Conservation (phyloP, 1,284 basidiomycete species). For the Tilletia setariae region DNA sequence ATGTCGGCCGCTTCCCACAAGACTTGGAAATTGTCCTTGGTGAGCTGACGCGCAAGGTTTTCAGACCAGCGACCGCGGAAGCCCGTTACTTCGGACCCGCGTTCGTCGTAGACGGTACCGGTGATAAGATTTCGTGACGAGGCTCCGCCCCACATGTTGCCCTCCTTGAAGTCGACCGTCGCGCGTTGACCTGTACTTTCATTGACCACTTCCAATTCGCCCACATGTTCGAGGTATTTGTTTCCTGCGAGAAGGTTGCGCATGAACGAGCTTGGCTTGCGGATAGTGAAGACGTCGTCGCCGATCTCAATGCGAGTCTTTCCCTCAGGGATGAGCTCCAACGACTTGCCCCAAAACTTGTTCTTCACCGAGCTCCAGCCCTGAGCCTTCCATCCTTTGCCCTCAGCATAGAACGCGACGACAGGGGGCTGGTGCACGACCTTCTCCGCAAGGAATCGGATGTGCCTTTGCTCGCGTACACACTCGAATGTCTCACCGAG, state of each 20-base stretch:
- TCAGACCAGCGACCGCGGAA: slow-evolving; percentile 51
- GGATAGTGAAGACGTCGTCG: slow-evolving; percentile 43
- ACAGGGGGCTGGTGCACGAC: slow-evolving; percentile 53
- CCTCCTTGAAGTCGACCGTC: slow-evolving; percentile 51
- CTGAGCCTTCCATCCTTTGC: slow-evolving; percentile 46
- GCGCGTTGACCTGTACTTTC: slow-evolving; percentile 36
- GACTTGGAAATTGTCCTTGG: slow-evolving; percentile 46
- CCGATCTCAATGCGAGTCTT: slow-evolving; percentile 39
- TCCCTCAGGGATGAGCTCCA: slow-evolving; percentile 52
- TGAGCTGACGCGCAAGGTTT: slow-evolving; percentile 35
- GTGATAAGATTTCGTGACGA: slow-evolving; percentile 40
- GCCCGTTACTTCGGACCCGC: slow-evolving; percentile 29
- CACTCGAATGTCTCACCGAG: slow-evolving; percentile 54
- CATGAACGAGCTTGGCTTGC: slow-evolving; percentile 51
- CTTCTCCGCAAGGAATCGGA: slow-evolving; percentile 51
- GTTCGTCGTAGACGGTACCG: slow-evolving; percentile 46
- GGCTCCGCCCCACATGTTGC: slow-evolving; percentile 46
- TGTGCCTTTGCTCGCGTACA: slow-evolving; percentile 46
- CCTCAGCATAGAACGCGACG: slow-evolving; percentile 47
- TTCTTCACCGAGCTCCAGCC: slow-evolving; percentile 51
- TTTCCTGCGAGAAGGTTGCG: slow-evolving; percentile 53
- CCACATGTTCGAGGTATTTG: slow-evolving; percentile 54
- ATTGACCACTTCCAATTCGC: slow-evolving; percentile 48
- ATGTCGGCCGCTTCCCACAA: slow-evolving; percentile 50
- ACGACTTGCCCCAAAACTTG: slow-evolving; percentile 54